These are phyloP conservation scores for Trametes elegans DNA, from an alignment of 768 basidiomycete species.

Conservation along the genomic window DNA sequence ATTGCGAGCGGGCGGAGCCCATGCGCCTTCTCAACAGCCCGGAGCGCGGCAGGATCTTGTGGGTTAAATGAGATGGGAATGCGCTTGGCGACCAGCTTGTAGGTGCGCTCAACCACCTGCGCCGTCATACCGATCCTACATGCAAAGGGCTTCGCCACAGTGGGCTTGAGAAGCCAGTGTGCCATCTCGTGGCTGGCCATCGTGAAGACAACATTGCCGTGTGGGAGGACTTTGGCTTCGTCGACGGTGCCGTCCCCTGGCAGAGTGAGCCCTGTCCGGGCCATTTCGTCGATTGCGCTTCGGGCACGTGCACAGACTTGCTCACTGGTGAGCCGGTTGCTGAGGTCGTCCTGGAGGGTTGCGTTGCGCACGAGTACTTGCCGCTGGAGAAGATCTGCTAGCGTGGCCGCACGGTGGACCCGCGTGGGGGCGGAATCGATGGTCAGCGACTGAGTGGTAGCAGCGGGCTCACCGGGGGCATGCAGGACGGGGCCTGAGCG, in stretches of 20 bases:
- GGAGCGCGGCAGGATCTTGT: neutral
- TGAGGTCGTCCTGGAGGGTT: neutral
- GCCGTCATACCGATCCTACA: constrained; percentile 1
- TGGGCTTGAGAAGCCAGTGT: neutral
- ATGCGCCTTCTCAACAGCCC: neutral
- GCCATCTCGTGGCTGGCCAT: neutral
- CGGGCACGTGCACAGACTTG: neutral
- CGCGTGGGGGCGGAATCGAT: constrained; percentile 1
- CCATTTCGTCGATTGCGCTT: neutral
- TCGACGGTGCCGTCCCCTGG: neutral
- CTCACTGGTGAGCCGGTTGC: neutral
- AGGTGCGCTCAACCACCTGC: constrained; percentile 5
- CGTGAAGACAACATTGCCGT: constrained; percentile 2
- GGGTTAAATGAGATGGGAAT: constrained; percentile 3
- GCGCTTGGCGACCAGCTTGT: neutral
- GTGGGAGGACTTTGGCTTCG: neutral
- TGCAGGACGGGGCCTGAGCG: neutral
- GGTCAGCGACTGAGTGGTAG: neutral
- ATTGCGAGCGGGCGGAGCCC: neutral
- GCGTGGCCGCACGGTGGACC: constrained; percentile 1
- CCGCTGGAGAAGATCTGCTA: constrained; percentile 1
- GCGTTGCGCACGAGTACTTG: neutral
- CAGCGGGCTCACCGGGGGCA: neutral
- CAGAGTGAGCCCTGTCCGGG: neutral
- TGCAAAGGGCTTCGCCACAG: neutral